Base-by-base conservation (phyloP, 2,329 filamentous ascomycete genomes). In the Microsporum ferrugineum region DNA sequence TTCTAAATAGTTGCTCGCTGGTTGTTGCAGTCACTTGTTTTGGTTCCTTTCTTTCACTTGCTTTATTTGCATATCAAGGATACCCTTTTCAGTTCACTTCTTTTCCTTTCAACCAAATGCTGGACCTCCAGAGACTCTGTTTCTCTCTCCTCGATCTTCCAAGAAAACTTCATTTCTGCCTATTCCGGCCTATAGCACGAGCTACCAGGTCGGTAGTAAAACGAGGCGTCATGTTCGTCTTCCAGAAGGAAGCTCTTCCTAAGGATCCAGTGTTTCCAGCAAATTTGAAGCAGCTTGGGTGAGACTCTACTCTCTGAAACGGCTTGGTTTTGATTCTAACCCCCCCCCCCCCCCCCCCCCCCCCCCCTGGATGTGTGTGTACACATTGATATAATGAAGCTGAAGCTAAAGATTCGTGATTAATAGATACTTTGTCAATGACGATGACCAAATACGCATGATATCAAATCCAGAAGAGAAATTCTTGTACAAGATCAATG, bases 351-450 rank as follows among this genome's bases (percentile, higher is more conserved):
- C 27, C 5, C 23, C 27, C 27, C 45, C 31, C 36, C 60, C 8
- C 2, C 27, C 27, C 5, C 23, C 27, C 27, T 14, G 27, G 3
- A 41, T 43, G 34, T 10, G 14, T 43, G 39, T 23, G 17, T 43
- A 6, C n/a, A 23, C 12, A 8, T 10, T 8, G n/a, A 27, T 36
- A 51, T 45, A 5, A 58, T 8, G 2, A 31, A 53, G 34, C 38
- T 31, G 57, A 51, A 36, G 53, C 31, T 43, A 56, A 31, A 43
- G 2, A 17, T 34, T 14, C 17, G 12, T 23, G 17, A 7, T 23
- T 29, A 38, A 60, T 63, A 91, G 89, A 49, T 95, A 91, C 74
- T 91, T 89, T 71, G 74, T 95, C 74, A 91, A 89, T 66, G 80
- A 85, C 0, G 73, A 84, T 0, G 89, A 92, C 66, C 84, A 92